Base-by-base conservation (phyloP, 176 grass and related monocot species). In the Zoysia pacifica region DNA sequence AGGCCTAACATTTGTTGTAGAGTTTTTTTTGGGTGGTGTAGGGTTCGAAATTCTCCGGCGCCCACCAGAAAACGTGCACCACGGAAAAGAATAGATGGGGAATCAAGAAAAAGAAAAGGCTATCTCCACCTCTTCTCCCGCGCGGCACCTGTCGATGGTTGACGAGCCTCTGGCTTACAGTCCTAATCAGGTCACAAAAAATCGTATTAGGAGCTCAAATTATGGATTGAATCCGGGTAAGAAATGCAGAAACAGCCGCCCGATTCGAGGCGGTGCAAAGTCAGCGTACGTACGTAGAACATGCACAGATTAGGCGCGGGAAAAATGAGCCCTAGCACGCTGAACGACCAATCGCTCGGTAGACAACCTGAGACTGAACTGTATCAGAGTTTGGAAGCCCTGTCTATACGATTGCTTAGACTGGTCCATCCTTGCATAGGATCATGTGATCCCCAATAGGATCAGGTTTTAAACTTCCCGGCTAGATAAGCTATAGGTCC, bases 81-180 rank as follows among this genome's bases (percentile, higher is more conserved):
- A 7, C 50, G 5, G 28, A 6, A n/a, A 11, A 41, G 13, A 5
- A 9, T 40, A 28, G 28, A 28, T 28, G 28, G 75, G 63, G 77
- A 81, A 75, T 81, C 84, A 2, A 50, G 43, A 7, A 42, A 54
- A 76, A 85, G 10, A 55, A 88, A 69, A 89, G 6, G 66, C 50
- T 72, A 59, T 89, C 48, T 2, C 37, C 82, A 0, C 81, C 53
- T 88, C 70, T 63, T n/a, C 46, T 52, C 55, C 19, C 59, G 28
- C 28, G 28, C 28, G 28, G 47, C 49, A 16, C 60, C 67, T 52
- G 45, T 73, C 10, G 61, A 47, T 28, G 15, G 55, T 74, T 59
- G 71, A 81, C 68, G 70, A 70, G 53, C 41, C 41, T 28, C 28
- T 19, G 4, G 16, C 6, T 0, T 12, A 45, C 6, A 3, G 44